phyloP scores from a whole-genome alignment of 108 stramenopile species.

The Chaetoceros muelleri region DNA sequence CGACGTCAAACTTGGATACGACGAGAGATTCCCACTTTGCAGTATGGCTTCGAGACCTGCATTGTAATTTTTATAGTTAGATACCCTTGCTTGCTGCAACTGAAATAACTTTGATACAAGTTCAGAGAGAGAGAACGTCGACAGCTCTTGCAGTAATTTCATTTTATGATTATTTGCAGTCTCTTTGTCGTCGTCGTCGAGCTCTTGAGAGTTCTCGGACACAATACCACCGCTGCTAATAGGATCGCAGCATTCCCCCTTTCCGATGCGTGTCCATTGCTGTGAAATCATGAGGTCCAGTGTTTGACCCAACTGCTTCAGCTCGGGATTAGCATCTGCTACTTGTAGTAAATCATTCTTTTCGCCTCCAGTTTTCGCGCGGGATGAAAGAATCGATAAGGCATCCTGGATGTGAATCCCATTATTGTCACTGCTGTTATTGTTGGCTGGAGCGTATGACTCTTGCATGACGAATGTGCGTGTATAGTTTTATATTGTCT shows the following conservation, averaged over 20 bases:
- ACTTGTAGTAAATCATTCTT: conserved; percentile 5
- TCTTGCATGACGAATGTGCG: too few relatives aligned
- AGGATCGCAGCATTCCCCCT: conserved; percentile 1
- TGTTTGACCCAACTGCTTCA: conserved; percentile 60
- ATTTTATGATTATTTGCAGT: conserved; percentile 11
- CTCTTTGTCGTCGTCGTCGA: conserved; percentile 8
- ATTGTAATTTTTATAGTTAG: not conserved
- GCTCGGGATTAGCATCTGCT: conserved; percentile 16
- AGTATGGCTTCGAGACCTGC: conserved; percentile 47
- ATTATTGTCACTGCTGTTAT: not conserved
- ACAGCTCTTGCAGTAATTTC: conserved; percentile 32
- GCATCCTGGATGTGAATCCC: conserved; percentile 69
- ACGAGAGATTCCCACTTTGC: conserved; percentile 42
- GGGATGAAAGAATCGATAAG: conserved; percentile 51
- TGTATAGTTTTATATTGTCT: too few relatives aligned
- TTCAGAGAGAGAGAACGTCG: conserved; percentile 9
- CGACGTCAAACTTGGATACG: conserved; percentile 51
- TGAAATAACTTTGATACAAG: conserved; percentile 35
- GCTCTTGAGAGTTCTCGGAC: not conserved
- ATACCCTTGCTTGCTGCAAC: not conserved
- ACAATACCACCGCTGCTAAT: not conserved
- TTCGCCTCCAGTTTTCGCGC: conserved; percentile 15
- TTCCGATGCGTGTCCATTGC: conserved; percentile 1
- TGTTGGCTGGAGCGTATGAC: not conserved
- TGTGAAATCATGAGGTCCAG: conserved; percentile 42